A percentile compares a stretch with the other conserved stretches of the same genome.
phyloP scores from a whole-genome alignment of 164 flowering plant species.

The Umbellularia californica region DNA sequence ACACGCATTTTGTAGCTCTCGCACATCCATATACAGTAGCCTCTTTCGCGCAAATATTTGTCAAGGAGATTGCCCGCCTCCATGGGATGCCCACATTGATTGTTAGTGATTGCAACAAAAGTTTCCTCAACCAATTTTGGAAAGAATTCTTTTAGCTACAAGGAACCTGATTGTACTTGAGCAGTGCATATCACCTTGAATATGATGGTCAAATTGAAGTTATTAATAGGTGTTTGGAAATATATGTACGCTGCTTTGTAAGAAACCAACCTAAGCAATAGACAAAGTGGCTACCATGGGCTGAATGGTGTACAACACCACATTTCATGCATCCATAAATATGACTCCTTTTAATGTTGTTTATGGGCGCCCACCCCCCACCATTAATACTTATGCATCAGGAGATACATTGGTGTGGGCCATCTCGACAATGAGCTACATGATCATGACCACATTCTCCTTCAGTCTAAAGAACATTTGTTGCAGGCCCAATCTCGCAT shows the following conservation, averaged over 20 bases:
- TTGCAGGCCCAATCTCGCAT: neutral
- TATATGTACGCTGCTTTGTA: neutral
- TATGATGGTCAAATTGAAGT: neutral
- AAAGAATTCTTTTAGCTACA: neutral
- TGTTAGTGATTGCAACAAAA: neutral
- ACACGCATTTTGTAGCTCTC: neutral
- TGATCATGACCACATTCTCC: neutral
- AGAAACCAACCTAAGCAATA: neutral
- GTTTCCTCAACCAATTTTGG: neutral
- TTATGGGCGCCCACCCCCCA: neutral
- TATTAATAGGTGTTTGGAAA: neutral
- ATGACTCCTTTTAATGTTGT: neutral
- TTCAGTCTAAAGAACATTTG: neutral
- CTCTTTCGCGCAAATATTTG: neutral
- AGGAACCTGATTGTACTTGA: neutral
- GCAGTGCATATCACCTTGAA: neutral
- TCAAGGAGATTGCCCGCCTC: neutral
- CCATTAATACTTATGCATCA: neutral
- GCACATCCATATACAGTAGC: neutral
- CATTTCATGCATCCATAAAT: neutral
- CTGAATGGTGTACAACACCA: conserved; percentile 3
- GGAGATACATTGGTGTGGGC: neutral
- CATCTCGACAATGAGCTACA: neutral
- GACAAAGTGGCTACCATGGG: neutral
- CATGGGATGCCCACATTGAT: neutral